Evolutionary conservation across 192 early-diverging fungal genomes (phyloP).

Genomic region (Umbelopsis sp.): DNA sequence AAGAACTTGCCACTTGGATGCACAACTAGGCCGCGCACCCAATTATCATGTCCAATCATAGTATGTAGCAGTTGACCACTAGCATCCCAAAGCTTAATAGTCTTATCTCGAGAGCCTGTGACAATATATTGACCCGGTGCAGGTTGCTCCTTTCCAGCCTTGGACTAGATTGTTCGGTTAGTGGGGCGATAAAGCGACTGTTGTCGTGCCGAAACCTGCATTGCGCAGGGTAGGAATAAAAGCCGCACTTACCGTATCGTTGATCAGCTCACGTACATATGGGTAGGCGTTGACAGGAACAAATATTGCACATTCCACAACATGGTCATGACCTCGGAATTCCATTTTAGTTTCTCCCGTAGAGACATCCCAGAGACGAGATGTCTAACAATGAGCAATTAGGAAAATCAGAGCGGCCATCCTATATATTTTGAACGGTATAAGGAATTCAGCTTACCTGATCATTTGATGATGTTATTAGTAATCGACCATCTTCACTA

Average conservation of each 20-base stretch:
- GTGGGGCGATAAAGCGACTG: too few species aligned
- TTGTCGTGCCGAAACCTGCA: too few species aligned
- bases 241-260: constrained; percentile 49
- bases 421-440: too few species aligned
- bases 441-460: too few species aligned
- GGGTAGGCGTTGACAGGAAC: constrained; percentile 69
- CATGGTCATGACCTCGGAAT: constrained; percentile 90
- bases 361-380: constrained; percentile 78
- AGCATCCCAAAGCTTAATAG: constrained; percentile 85
- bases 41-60: constrained; percentile 91
- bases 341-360: constrained; percentile 77
- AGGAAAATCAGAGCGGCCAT: too few species aligned
- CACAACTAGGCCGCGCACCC: constrained; percentile 85
- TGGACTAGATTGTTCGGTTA: not conserved
- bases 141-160: constrained; percentile 41
- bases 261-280: constrained; percentile 70
- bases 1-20: constrained; percentile 85
- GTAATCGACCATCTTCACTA: constrained; percentile 67
- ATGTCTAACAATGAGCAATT: constrained; percentile 51
- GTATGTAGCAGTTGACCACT: constrained; percentile 72
- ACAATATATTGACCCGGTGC: constrained; percentile 70
- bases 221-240: not conserved
- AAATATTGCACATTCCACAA: constrained; percentile 92
- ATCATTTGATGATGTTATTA: constrained; percentile 85
- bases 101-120: constrained; percentile 90